Conservation (phyloP, 805 yeast species). For the Candida germanica region DNA sequence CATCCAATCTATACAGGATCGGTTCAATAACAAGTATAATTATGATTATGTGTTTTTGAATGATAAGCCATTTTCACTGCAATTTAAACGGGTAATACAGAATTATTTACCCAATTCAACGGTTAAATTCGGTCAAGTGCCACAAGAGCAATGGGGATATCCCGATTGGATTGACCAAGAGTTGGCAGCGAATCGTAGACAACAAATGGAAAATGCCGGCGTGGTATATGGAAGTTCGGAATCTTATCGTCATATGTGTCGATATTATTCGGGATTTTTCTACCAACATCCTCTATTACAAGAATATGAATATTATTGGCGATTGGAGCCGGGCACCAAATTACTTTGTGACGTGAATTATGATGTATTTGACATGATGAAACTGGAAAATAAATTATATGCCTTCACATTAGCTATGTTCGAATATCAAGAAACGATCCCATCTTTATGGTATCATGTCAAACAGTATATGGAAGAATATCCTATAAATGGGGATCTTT, state of each 20-base stretch:
- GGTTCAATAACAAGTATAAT: conserved; percentile 59
- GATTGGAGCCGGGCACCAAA: conserved; percentile 69
- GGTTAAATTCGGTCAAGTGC: conserved; percentile 61
- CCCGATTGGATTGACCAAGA: conserved; percentile 59
- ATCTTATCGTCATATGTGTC: conserved; percentile 69
- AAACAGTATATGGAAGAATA: conserved; percentile 28
- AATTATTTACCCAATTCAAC: conserved; percentile 54
- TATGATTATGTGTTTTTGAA: conserved; percentile 83
- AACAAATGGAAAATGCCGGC: conserved; percentile 11
- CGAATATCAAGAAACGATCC: conserved; percentile 62
- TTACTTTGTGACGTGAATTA: conserved; percentile 58
- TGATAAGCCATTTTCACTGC: conserved; percentile 58
- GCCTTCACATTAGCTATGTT: conserved; percentile 67
- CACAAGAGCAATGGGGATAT: conserved; percentile 63
- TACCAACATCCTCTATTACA: conserved; percentile 55
- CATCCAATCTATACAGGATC: conserved; percentile 58
- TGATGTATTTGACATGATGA: conserved; percentile 62
- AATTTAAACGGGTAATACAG: conserved; percentile 49
- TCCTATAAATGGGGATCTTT: conserved; percentile 25
- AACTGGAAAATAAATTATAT: conserved; percentile 51
- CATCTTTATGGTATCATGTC: conserved; percentile 59
- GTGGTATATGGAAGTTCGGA: conserved; percentile 59
- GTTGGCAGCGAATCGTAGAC: conserved; percentile 16
- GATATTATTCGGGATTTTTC: conserved; percentile 54
- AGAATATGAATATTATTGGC: conserved; percentile 69